Evolutionary conservation across 2,329 filamentous ascomycete species (phyloP).

Genomic region (Elsinoe fawcettii): DNA sequence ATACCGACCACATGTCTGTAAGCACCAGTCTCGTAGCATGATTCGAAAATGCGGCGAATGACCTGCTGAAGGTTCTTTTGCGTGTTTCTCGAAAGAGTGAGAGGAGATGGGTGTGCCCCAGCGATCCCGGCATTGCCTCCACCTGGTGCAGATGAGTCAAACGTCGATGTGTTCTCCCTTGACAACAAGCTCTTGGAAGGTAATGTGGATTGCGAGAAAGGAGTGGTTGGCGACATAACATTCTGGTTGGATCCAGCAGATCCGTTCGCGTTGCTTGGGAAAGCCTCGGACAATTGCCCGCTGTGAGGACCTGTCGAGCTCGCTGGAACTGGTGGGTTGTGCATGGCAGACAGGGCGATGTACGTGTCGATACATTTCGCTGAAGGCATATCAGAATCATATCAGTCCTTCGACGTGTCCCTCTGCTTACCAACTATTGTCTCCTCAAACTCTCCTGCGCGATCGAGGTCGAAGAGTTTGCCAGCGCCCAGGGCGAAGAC

Average conservation of each 20-base stretch:
- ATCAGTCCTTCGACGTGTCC: not conserved
- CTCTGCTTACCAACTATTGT: slow-evolving; percentile 71
- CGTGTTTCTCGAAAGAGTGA: slow-evolving; percentile 65
- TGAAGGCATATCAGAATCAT: slow-evolving; percentile 24
- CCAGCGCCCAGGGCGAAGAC: slow-evolving; percentile 91
- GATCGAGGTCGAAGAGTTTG: slow-evolving; percentile 87
- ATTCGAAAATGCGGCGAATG: slow-evolving; percentile 84
- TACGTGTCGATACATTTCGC: slow-evolving; percentile 97
- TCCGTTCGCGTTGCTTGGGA: slow-evolving; percentile 59
- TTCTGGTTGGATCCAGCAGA: slow-evolving; percentile 56
- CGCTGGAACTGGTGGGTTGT: slow-evolving; percentile 45
- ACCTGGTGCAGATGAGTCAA: slow-evolving; percentile 48
- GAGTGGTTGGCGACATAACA: slow-evolving; percentile 80
- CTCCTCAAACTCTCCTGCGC: slow-evolving; percentile 91
- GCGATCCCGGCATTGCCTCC: slow-evolving; percentile 49
- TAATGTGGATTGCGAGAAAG: slow-evolving; percentile 87
- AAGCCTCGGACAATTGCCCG: slow-evolving; percentile 72
- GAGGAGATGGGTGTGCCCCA: slow-evolving; percentile 48
- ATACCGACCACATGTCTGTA: slow-evolving; percentile 97
- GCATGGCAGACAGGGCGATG: slow-evolving; percentile 66
- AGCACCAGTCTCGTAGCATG: slow-evolving; percentile 73
- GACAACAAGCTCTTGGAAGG: slow-evolving; percentile 95
- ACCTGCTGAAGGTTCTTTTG: slow-evolving; percentile 73
- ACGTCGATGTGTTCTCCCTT: slow-evolving; percentile 60
- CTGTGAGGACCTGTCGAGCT: slow-evolving; percentile 45